Evolutionary conservation across 495 filamentous ascomycete genomes (phyloP), one percentile per base, ranked within the genome.

Genomic region (Penicillium cosmopolitanum): DNA sequence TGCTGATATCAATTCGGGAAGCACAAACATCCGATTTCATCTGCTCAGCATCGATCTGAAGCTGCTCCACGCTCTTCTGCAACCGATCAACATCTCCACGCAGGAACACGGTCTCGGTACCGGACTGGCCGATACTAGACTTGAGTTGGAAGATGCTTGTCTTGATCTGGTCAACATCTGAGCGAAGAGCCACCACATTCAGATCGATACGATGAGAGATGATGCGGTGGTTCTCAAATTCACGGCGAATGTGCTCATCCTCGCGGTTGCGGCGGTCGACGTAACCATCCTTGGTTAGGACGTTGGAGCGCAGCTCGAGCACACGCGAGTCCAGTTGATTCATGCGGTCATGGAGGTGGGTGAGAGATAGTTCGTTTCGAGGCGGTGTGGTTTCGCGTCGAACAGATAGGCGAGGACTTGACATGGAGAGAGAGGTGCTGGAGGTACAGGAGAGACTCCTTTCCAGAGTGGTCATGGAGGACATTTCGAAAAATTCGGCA

Each of bases 191-290:
- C 25, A 73, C 73, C 5, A 78, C 73, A 51, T 77, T 77, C 55
- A 73, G 57, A 46, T 78, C 76, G 53, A 78, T 77, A 2, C 76
- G 70, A 40, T 71, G 69, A 25, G 68, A 72, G 34, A 73, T 72
- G 40, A 70, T 68, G 38, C 66, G 69, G 42, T 76, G 66, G 52
- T 68, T 65, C 55, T 75, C 68, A 28, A 78, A 78, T 60, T 78
- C 76, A 3, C 74, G 74, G 43, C 76, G 76, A 43, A 78, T 66
- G 51, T 77, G 68, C 15, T 76, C 66, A 53, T 78, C 76, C 60
- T 78, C 76, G 19, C 76, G 73, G 65, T 78, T 78, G 9, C 76
- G 73, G 47, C 73, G 70, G 35, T 78, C 74, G 47, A 73, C 65
- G 60, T 78, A 78, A 42, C 63, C 67, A 50, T 78, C 74, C 55